phyloP scores from a whole-genome alignment of 2,329 filamentous ascomycete species.

The Pseudonectria foliicola region DNA sequence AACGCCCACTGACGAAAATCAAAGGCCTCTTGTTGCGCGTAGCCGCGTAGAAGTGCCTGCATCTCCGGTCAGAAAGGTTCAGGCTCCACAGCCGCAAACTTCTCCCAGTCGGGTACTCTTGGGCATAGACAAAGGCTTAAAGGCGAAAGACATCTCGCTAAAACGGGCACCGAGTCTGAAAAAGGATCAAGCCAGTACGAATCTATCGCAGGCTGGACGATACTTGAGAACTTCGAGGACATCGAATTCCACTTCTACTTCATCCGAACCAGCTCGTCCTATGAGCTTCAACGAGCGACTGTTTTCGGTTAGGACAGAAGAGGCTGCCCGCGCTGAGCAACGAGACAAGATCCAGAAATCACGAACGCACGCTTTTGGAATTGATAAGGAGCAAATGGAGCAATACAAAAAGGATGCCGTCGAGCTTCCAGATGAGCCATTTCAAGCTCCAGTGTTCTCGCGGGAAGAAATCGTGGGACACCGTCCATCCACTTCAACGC shows the following conservation, averaged over 20 bases:
- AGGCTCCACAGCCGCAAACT: constrained; percentile 45
- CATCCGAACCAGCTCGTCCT: constrained; percentile 31
- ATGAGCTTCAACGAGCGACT: constrained; percentile 79
- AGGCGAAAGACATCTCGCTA: constrained; percentile 74
- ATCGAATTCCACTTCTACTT: constrained; percentile 21
- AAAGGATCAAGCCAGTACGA: constrained; percentile 12
- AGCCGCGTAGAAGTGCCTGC: constrained; percentile 63
- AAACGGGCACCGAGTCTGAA: constrained; percentile 58
- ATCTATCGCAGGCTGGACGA: constrained; percentile 23
- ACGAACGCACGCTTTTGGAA: constrained; percentile 50
- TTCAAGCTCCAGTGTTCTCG: constrained; percentile 47
- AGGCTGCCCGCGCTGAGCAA: constrained; percentile 42
- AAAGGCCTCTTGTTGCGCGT: constrained; percentile 20
- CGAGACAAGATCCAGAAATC: constrained; percentile 45
- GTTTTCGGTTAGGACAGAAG: constrained; percentile 58
- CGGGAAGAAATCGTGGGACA: constrained; percentile 54
- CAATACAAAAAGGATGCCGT: constrained; percentile 51
- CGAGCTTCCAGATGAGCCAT: constrained; percentile 43
- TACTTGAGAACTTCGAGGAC: constrained; percentile 41
- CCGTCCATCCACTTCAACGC: constrained; percentile 16
- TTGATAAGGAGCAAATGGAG: constrained; percentile 52
- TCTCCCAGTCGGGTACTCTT: constrained; percentile 76
- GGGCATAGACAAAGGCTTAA: constrained; percentile 84
- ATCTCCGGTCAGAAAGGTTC: constrained; percentile 58
- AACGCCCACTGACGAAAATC: constrained; percentile 20